Evolutionary conservation across 2,329 filamentous ascomycete species (phyloP).

Genomic region (Fusarium napiforme): DNA sequence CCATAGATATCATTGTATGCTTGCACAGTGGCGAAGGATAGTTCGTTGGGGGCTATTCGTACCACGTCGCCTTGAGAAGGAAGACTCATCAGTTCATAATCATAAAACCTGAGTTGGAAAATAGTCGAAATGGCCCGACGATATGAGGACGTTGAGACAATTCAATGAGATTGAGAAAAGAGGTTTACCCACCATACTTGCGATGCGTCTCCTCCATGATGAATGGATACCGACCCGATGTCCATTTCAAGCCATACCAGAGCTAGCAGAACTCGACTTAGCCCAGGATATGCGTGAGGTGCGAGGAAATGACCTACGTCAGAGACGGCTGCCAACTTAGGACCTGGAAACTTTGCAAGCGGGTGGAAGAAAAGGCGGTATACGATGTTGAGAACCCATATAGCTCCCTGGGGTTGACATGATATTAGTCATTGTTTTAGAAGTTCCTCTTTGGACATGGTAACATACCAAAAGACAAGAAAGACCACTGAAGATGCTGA

Average conservation of each 20-base stretch:
- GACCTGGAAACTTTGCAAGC: neutral
- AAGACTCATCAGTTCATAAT: neutral
- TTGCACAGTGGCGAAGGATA: neutral
- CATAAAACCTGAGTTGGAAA: neutral
- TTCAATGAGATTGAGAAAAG: neutral
- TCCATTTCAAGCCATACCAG: neutral
- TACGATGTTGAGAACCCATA: neutral
- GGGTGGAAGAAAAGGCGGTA: neutral
- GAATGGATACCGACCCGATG: neutral
- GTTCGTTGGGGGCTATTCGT: neutral
- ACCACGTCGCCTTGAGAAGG: neutral
- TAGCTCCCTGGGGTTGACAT: neutral
- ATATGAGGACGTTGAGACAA: neutral
- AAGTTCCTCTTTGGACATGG: accelerated
- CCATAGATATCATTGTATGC: neutral
- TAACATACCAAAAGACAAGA: neutral
- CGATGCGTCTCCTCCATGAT: neutral
- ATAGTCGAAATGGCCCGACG: accelerated
- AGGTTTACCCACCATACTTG: neutral
- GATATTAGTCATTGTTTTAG: neutral
- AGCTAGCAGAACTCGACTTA: neutral
- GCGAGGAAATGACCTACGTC: neutral
- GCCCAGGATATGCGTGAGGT: neutral
- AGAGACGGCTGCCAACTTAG: neutral
- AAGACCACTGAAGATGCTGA: neutral